Evolutionary conservation across 1,284 basidiomycete species (phyloP), one percentile per base, ranked within the genome.

Genomic region (Apiotrichum laibachii): DNA sequence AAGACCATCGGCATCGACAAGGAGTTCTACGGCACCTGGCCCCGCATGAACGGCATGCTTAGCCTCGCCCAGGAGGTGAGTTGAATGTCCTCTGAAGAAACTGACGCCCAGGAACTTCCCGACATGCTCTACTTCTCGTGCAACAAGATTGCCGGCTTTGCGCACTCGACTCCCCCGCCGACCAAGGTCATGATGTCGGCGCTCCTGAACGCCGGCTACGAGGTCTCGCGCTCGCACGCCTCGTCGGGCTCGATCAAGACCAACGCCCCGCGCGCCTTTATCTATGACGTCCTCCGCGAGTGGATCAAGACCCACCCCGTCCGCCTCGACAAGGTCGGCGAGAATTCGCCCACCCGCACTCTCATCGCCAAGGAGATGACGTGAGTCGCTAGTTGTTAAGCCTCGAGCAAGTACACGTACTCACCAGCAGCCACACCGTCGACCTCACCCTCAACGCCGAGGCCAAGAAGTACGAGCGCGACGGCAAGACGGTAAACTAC

Each of bases 11-110:
- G 80, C 10, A 61, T 62, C 18, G 68, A 74, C 50, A 84, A 89
- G 63, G 77, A 70, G 16, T 84, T 85, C 60, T 96, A 95, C 72
- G 87, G 87, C 22, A 99, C 96, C 0, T 82, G 84, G 31, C 69
- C 84, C 0, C 82, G 96, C 50, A 98, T 99, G 85, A 88, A 88
- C 75, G 95, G 96, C 1, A 99, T 99, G 96, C 81, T 98, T 50
- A 88, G 87, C 5, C 83, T 95, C 0, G 93, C 94, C 0, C 85
- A 86, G 69, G 87, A 94, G 80, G 94, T 91, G 53, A 55, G 83
- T 75, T 42, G 22, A 11, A 37, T 8, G 2, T 9, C 12, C 15
- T 19, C 7, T 37, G 8, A 21, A 2, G 2, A 42, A 51, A 49
- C 62, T 65, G 50, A 63, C 33, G 16, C 6, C 9, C 47, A 95